Evolutionary conservation across 164 flowering plant species (phyloP).

Genomic region (Vitis riparia): DNA sequence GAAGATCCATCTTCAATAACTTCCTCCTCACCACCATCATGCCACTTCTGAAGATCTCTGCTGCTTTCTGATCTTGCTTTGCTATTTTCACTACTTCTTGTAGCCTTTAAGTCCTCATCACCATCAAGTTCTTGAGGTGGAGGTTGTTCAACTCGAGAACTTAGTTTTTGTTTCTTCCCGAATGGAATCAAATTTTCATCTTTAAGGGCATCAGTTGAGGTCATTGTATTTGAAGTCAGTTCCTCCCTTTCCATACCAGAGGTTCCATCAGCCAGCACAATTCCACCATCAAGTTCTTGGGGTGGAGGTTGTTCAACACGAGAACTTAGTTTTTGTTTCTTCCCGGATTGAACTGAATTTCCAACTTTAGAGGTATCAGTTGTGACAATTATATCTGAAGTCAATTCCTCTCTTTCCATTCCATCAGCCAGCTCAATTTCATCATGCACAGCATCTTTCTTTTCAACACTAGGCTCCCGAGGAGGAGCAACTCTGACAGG

Average conservation of each 20-base stretch:
- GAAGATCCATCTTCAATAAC: slow-evolving; percentile 59
- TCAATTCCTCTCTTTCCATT: slow-evolving; percentile 47
- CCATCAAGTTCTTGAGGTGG: slow-evolving; percentile 42
- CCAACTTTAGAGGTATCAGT: slow-evolving; percentile 34
- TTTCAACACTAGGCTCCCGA: slow-evolving; percentile 45
- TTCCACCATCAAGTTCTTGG: slow-evolving; percentile 42
- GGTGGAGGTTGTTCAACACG: slow-evolving; percentile 40
- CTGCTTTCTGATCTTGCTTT: slow-evolving; percentile 78
- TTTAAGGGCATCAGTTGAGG: slow-evolving; percentile 21
- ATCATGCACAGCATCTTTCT: slow-evolving; percentile 31
- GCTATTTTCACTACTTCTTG: slow-evolving; percentile 78
- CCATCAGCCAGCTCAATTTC: slow-evolving; percentile 34
- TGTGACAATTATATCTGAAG: slow-evolving; percentile 20
- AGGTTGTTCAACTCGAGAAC: slow-evolving; percentile 53
- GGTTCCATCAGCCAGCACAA: slow-evolving; percentile 32
- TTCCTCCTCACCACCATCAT: slow-evolving; percentile 72
- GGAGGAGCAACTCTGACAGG: slow-evolving; percentile 32
- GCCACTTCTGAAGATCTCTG: slow-evolving; percentile 54
- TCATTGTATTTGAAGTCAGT: slow-evolving; percentile 22
- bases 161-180: slow-evolving; percentile 48
- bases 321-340: slow-evolving; percentile 57
- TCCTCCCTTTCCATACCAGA: slow-evolving; percentile 48
- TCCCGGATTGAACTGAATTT: slow-evolving; percentile 18
- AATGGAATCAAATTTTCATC: slow-evolving; percentile 30
- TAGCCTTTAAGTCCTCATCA: slow-evolving; percentile 56